Evolutionary conservation across 2,329 filamentous ascomycete genomes (phyloP).

Genomic region (Colletotrichum sp.): DNA sequence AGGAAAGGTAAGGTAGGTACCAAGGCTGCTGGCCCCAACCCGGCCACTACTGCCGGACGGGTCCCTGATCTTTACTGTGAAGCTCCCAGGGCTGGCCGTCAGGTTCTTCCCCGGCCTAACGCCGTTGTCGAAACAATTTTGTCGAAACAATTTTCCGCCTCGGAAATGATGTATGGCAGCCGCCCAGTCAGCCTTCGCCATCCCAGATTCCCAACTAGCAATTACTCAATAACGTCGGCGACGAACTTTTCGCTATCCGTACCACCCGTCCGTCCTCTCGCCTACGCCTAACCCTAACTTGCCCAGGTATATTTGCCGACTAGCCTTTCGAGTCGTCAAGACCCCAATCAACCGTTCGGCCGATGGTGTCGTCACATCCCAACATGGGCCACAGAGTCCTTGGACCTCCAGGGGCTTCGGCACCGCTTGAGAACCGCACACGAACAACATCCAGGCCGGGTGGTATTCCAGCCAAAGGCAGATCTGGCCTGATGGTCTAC

Average conservation of each 20-base stretch:
- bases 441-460: neutral
- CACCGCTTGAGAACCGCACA: neutral
- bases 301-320: neutral
- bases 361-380: neutral
- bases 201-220: neutral
- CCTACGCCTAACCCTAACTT: neutral
- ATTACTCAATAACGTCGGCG: neutral
- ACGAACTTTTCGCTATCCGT: neutral
- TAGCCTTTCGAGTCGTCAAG: neutral
- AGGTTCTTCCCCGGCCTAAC: neutral
- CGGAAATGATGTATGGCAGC: neutral
- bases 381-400: neutral
- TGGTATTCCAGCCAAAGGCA: neutral
- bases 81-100: neutral
- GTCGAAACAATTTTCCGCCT: neutral
- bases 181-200: neutral
- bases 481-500: conserved; percentile 11
- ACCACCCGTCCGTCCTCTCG: neutral
- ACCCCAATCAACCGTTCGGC: neutral
- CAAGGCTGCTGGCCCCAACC: neutral
- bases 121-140: neutral
- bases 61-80: neutral
- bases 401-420: neutral
- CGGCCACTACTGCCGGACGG: conserved; percentile 4
- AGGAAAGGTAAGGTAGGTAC: neutral